phyloP scores from a whole-genome alignment of 2,329 filamentous ascomycete genomes.

The Nigrograna mackinnonii region DNA sequence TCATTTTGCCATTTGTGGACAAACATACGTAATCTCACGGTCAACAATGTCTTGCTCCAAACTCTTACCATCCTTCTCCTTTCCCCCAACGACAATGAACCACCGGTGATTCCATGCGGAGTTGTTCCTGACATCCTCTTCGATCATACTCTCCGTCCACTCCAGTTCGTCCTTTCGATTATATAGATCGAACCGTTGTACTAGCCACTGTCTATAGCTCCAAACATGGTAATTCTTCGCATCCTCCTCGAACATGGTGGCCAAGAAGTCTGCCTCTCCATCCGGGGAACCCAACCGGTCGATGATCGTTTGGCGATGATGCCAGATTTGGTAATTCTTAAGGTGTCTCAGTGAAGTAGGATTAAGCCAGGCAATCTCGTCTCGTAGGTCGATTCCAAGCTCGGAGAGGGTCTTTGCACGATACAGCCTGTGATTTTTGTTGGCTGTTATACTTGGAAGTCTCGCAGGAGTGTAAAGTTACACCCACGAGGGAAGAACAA shows the following conservation, averaged over 20 bases:
- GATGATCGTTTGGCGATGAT: constrained; percentile 63
- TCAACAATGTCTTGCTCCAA: constrained; percentile 63
- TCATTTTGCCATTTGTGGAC: no score
- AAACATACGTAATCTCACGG: constrained; percentile 69
- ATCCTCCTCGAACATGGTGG: constrained; percentile 79
- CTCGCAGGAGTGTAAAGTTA: no score
- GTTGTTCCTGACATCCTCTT: constrained; percentile 88
- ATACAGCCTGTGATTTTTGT: constrained; percentile 77
- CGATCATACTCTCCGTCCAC: constrained; percentile 73
- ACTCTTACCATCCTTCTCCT: constrained; percentile 41
- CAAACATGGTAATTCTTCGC: constrained; percentile 99
- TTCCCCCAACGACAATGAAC: constrained; percentile 79
- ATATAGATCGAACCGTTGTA: constrained; percentile 63
- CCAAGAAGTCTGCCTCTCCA: constrained; percentile 76
- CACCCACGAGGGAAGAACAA: no score
- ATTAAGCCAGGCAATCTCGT: constrained; percentile 87
- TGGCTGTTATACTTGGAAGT: no score
- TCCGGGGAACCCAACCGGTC: constrained; percentile 62
- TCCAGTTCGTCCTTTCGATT: constrained; percentile 66
- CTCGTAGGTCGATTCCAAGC: constrained; percentile 65
- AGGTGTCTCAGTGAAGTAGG: constrained; percentile 78
- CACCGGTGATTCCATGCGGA: constrained; percentile 97
- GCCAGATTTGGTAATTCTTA: constrained; percentile 99
- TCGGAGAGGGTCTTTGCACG: constrained; percentile 77
- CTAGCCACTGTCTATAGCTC: constrained; percentile 84